Evolutionary conservation across 345 rosid species (phyloP), one percentile per base, ranked within the genome.

Genomic region (Pistacia atlantica): DNA sequence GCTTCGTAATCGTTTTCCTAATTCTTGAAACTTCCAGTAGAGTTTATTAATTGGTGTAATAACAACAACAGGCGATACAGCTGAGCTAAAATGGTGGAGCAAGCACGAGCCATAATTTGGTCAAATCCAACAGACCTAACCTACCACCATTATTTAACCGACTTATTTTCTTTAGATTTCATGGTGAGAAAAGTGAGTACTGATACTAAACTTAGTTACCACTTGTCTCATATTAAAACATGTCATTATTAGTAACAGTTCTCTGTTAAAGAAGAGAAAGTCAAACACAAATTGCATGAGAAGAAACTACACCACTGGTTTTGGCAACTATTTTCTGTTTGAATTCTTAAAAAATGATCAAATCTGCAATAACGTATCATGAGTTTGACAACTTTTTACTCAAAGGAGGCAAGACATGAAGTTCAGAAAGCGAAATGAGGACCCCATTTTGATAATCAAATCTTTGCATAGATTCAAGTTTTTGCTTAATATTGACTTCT

Each of bases 361-460:
- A 69, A 56, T 69, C 11, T 9, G 17, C n/a, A 11, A 11, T 5
- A 18, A 9, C 33, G 55, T 72, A 72, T 46, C 67, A 72, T 28
- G 67, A 46, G 58, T 61, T 72, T 46, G 75, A 25, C 42, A 59
- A 38, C 52, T 63, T 72, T 48, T 7, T 38, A 49, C 22, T 37
- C 1, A 42, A 72, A 59, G 42, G 25, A 51, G 37, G 72, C 59
- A 31, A 2, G 16, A 31, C 2, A 52, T 22, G 16, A 9, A 31
- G 35, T 16, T 37, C 37, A 51, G 16, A 58, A 46, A 58, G 66
- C 38, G 35, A 45, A 58, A 22, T 42, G 33, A 42, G 65, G 56
- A 25, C 63, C 65, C 63, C 74, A 22, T 71, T 20, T 38, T n/a
- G 8, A 45, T 72, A 2, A 72, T 14, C 67, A 59, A n/a, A 60